Percentiles rank a stretch among this genome's conserved stretches.
Conservation (phyloP, 441 rosid species). For the Pelargonium myrrhifolium region DNA sequence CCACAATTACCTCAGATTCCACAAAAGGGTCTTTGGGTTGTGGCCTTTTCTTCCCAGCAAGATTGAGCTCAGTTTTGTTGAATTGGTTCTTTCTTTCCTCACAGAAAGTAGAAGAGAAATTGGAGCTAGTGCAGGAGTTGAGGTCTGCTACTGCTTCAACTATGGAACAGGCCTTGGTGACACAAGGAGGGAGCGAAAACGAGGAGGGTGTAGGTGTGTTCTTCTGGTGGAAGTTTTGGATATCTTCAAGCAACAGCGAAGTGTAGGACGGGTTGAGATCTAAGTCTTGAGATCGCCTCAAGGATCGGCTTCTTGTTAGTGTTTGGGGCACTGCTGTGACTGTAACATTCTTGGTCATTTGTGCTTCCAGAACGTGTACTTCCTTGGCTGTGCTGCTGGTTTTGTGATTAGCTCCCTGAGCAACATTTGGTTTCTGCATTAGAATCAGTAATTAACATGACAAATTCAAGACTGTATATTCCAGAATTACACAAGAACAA, state of each 20-base stretch:
- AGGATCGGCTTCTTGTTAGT: constrained; percentile 57
- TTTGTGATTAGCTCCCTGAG: constrained; percentile 28
- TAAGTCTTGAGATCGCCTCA: constrained; percentile 58
- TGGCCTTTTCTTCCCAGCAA: constrained; percentile 27
- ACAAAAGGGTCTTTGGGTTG: constrained; percentile 43
- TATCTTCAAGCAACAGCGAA: constrained; percentile 63
- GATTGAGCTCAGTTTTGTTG: constrained; percentile 17
- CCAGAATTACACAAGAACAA: no score
- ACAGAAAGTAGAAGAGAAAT: constrained; percentile 25
- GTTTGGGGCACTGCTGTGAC: constrained; percentile 22
- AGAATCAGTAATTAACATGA: constrained; percentile 3
- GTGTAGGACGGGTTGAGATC: constrained; percentile 55
- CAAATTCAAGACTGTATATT: no score
- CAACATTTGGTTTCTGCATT: constrained; percentile 30
- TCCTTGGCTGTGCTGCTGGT: constrained; percentile 25
- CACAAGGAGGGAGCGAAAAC: constrained; percentile 48
- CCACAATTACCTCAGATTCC: constrained; percentile 48
- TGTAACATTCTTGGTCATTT: constrained; percentile 7
- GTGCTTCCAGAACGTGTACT: constrained; percentile 31
- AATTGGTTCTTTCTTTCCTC: constrained; percentile 26
- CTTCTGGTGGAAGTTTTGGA: constrained; percentile 75
- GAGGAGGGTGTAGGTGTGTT: constrained; percentile 21
- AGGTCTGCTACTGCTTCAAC: constrained; percentile 85
- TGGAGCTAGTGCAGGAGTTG: constrained; percentile 56
- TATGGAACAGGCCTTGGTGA: constrained; percentile 73